These are phyloP conservation scores for Diaporthe citri DNA, from an alignment of 2,329 filamentous ascomycete genomes.

Conservation along the genomic window DNA sequence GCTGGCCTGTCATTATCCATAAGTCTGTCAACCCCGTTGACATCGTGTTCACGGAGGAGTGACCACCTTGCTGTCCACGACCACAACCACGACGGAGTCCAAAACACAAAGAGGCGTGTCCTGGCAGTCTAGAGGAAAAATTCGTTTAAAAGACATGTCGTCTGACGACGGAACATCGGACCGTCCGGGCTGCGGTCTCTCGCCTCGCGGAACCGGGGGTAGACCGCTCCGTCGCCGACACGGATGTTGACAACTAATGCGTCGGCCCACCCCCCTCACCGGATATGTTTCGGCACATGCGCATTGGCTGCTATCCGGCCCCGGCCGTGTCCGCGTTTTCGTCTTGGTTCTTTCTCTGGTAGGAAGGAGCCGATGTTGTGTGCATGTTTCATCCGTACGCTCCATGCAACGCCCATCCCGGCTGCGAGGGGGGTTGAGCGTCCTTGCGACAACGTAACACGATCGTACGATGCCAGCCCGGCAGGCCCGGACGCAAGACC, in stretches of 20 bases:
- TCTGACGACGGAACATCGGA: not conserved
- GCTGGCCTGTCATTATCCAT: too few relatives aligned
- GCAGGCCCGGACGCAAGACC: not conserved
- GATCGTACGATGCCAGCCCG: conserved; percentile 1
- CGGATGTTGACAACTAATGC: not conserved
- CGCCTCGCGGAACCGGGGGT: not conserved
- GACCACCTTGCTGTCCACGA: not conserved
- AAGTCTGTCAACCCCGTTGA: not conserved
- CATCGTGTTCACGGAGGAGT: not conserved
- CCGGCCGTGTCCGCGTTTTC: not conserved
- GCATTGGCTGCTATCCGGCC: not conserved
- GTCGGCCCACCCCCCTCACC: not conserved
- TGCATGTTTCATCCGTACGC: conserved; percentile 21
- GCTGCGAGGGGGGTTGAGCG: not conserved
- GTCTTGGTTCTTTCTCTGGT: not conserved
- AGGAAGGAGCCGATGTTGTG: not conserved
- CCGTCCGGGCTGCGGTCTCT: not conserved
- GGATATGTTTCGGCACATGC: not conserved
- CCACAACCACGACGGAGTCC: not conserved
- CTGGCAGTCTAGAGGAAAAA: not conserved
- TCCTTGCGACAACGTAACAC: not conserved
- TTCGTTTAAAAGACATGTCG: not conserved
- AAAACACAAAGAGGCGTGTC: not conserved
- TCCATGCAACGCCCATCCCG: not conserved
- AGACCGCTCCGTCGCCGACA: not conserved